phyloP scores from a whole-genome alignment of 371 early-diverging fungal genomes.

The Zancudomyces culisetae region DNA sequence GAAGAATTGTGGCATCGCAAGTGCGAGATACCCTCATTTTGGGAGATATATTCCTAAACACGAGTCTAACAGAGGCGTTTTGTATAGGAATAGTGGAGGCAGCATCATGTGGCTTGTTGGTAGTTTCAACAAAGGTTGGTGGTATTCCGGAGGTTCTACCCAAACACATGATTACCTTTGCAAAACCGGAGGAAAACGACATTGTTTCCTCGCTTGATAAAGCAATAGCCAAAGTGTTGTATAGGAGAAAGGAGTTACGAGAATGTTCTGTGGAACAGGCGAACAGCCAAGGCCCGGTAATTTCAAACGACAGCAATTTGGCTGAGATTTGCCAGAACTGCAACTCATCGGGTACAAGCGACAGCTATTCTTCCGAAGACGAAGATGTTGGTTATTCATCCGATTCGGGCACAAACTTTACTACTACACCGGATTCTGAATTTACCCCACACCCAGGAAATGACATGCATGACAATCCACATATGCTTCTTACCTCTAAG shows the following conservation, averaged over 20 bases:
- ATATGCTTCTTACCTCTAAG: not conserved
- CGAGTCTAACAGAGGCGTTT: conserved; percentile 97
- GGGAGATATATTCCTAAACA: conserved; percentile 95
- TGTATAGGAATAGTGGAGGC: conserved; percentile 99
- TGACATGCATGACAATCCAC: not conserved
- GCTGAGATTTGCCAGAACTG: not conserved
- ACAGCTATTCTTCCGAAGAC: not conserved
- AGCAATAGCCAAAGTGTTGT: conserved; percentile 47
- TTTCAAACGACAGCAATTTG: not conserved
- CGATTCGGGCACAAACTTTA: not conserved
- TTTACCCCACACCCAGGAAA: not conserved
- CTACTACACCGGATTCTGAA: not conserved
- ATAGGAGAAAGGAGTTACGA: conserved; percentile 22
- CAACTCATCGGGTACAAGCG: not conserved
- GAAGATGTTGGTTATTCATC: not conserved
- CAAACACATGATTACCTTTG: conserved; percentile 84
- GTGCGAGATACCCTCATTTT: conserved; percentile 80
- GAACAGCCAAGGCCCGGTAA: not conserved
- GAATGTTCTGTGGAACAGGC: no score
- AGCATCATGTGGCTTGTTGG: conserved; percentile 85
- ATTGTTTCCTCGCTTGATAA: conserved; percentile 47
- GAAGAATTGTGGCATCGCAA: conserved; percentile 64
- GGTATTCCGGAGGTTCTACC: conserved; percentile 98
- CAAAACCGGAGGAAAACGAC: conserved; percentile 77
- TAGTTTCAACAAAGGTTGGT: conserved; percentile 96